Conservation (phyloP, 805 yeast genomes). For the Cyberlindnera mrakii region DNA sequence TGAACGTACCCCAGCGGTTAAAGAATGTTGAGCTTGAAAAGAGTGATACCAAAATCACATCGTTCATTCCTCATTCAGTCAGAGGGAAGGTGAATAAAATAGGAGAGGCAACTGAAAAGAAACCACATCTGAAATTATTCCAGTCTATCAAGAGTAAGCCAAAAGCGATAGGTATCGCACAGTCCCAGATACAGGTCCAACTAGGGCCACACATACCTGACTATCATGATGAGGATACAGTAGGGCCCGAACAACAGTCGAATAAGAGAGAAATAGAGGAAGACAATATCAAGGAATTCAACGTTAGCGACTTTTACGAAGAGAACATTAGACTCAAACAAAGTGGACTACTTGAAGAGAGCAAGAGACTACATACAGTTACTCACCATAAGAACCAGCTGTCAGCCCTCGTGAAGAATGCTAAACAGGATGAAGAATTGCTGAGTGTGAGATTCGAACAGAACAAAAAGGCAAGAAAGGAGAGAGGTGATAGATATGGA, state of each 20-base stretch:
- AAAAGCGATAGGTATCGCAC: not conserved
- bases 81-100: not conserved
- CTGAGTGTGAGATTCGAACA: constrained; percentile 20
- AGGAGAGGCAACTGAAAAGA: too few relatives aligned
- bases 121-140: not conserved
- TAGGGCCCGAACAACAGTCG: not conserved
- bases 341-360: constrained; percentile 17
- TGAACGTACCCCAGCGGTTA: constrained; percentile 10
- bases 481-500: constrained; percentile 19
- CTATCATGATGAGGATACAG: constrained; percentile 1
- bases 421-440: constrained; percentile 19
- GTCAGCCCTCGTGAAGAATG: constrained; percentile 23
- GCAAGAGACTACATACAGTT: constrained; percentile 17
- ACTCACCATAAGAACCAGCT: constrained; percentile 22
- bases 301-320: constrained; percentile 16
- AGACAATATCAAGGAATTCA: constrained; percentile 17
- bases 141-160: not conserved
- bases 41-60: constrained; percentile 12
- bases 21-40: constrained; percentile 16
- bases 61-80: constrained; percentile 19
- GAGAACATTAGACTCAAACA: constrained; percentile 18
- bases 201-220: not conserved
- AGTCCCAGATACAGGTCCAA: not conserved
- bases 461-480: constrained; percentile 19
- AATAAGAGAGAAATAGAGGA: constrained; percentile 2